phyloP scores from a whole-genome alignment of 1,284 basidiomycete species.

The Sanghuangporus weigelae region DNA sequence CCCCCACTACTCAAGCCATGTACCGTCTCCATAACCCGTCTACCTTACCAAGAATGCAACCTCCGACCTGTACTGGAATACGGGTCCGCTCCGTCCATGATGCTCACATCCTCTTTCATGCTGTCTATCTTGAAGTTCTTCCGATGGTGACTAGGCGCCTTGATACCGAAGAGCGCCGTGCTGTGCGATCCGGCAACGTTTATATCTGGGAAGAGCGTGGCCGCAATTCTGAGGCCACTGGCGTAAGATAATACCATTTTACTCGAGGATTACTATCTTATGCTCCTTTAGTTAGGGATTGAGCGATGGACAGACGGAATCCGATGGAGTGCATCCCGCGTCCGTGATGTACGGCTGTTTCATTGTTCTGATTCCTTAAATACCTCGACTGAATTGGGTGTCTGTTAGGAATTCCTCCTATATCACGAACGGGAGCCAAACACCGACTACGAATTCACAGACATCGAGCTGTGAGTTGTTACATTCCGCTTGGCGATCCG shows the following conservation, averaged over 20 bases:
- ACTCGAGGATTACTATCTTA: not conserved
- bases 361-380: not conserved
- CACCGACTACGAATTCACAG: constrained; percentile 27
- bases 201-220: constrained; percentile 45
- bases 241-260: constrained; percentile 24
- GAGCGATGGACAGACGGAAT: constrained; percentile 58
- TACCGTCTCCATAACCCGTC: constrained; percentile 13
- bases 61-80: constrained; percentile 37
- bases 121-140: constrained; percentile 32
- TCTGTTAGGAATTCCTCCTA: constrained; percentile 33
- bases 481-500: not conserved
- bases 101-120: constrained; percentile 41
- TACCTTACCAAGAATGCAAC: constrained; percentile 31
- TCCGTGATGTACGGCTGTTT: constrained; percentile 55
- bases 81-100: constrained; percentile 35
- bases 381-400: constrained; percentile 1
- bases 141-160: constrained; percentile 38
- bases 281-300: constrained; percentile 47
- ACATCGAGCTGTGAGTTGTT: constrained; percentile 14
- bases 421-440: constrained; percentile 32
- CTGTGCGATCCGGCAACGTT: constrained; percentile 37
- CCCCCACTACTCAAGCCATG: constrained; percentile 9
- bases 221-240: constrained; percentile 33
- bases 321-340: constrained; percentile 70
- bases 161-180: constrained; percentile 38